A percentile compares a stretch with the other conserved stretches of the same genome.
Evolutionary conservation across 2,329 filamentous ascomycete genomes (phyloP).

Genomic region (Huntiella bhutanensis): DNA sequence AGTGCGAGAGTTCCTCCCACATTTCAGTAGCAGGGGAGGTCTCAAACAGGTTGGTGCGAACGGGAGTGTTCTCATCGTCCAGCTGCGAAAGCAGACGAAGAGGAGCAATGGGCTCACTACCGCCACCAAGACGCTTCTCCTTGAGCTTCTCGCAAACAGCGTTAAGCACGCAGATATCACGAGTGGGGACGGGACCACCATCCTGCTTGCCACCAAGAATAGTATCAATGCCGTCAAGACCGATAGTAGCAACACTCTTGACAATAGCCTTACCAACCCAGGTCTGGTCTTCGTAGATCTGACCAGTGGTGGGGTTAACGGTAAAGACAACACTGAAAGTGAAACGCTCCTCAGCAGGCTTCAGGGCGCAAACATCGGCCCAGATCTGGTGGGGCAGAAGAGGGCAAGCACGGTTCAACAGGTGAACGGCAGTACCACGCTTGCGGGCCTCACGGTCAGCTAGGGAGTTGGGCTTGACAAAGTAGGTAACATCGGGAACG

Average conservation of each 20-base stretch:
- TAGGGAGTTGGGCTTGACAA: constrained; percentile 87
- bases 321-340: constrained; percentile 87
- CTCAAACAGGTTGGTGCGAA: constrained; percentile 91
- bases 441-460: constrained; percentile 97
- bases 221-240: constrained; percentile 69
- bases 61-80: constrained; percentile 93
- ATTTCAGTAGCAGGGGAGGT: constrained; percentile 77
- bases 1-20: constrained; percentile 87
- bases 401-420: constrained; percentile 74
- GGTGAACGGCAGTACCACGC: constrained; percentile 84
- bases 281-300: constrained; percentile 64
- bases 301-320: constrained; percentile 62
- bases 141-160: constrained; percentile 78
- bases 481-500: constrained; percentile 87
- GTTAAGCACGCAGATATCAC: constrained; percentile 65
- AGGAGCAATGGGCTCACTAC: constrained; percentile 60
- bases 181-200: constrained; percentile 32
- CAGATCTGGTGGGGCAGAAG: constrained; percentile 77
- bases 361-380: constrained; percentile 70
- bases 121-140: constrained; percentile 66
- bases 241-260: constrained; percentile 73
- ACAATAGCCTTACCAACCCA: constrained; percentile 91
- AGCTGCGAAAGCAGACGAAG: constrained; percentile 82
- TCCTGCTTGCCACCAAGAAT: constrained; percentile 54
- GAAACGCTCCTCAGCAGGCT: constrained; percentile 73